phyloP scores from a whole-genome alignment of 1,139 yeast genomes.

The Scheffersomyces segobiensis region DNA sequence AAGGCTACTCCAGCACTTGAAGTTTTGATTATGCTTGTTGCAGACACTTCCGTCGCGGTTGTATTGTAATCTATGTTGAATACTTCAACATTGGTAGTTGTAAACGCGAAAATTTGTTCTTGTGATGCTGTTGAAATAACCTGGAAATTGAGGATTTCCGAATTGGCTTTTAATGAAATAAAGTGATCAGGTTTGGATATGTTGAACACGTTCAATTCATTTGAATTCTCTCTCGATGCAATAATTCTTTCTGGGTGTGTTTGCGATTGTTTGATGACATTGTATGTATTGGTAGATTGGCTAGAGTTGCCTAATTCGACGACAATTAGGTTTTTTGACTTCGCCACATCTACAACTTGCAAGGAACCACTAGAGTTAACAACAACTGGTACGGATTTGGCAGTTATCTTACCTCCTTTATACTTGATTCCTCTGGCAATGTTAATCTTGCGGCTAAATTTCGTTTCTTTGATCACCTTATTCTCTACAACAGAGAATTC shows the following conservation, averaged over 20 bases:
- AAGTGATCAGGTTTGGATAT: neutral
- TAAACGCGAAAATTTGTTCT: constrained; percentile 26
- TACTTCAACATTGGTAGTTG: constrained; percentile 32
- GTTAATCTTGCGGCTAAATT: constrained; percentile 12
- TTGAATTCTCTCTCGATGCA: neutral
- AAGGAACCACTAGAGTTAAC: constrained; percentile 7
- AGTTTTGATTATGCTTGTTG: constrained; percentile 10
- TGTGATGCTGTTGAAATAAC: neutral
- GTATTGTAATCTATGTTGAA: constrained; percentile 24
- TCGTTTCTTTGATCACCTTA: constrained; percentile 16
- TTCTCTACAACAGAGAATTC: constrained; percentile 18
- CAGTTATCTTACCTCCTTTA: constrained; percentile 7
- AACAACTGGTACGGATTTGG: constrained; percentile 9
- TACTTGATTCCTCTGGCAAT: constrained; percentile 8
- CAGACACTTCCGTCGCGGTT: constrained; percentile 5
- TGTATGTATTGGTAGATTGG: neutral
- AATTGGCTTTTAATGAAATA: neutral
- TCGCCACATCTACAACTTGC: constrained; percentile 12
- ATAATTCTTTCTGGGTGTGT: constrained; percentile 5
- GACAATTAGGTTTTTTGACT: constrained; percentile 8
- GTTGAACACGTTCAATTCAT: neutral
- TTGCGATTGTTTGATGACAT: constrained; percentile 6
- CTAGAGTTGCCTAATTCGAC: neutral
- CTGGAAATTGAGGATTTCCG: neutral
- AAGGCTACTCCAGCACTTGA: constrained; percentile 7